A percentile compares a stretch with the other conserved stretches of the same genome.
These are phyloP conservation scores for Cicer arietinum DNA, from an alignment of 306 rosid genomes.

Conservation along the genomic window DNA sequence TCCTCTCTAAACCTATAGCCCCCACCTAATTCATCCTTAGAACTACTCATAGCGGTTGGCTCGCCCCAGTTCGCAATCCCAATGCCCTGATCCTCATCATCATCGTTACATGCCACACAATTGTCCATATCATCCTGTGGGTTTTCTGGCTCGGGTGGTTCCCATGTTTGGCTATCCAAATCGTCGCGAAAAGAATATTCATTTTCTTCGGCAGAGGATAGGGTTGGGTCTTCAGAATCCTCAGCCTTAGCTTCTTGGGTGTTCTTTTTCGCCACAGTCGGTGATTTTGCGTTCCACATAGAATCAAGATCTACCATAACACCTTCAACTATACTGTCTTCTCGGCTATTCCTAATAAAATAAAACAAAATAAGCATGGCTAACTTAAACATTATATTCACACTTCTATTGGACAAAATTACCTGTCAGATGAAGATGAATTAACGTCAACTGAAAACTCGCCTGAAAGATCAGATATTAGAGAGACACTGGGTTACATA, in stretches of 20 bases:
- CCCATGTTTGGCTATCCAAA: conserved; percentile 68
- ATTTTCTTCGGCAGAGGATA: conserved; percentile 49
- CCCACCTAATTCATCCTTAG: conserved; percentile 61
- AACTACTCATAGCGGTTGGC: conserved; percentile 60
- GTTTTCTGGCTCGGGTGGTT: conserved; percentile 88
- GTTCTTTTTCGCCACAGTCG: conserved; percentile 43
- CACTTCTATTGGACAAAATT: conserved; percentile 32
- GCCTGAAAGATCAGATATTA: conserved; percentile 62
- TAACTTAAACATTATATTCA: conserved; percentile 34
- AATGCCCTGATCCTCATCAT: conserved; percentile 79
- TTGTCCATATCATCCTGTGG: conserved; percentile 73
- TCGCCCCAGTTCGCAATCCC: conserved; percentile 67
- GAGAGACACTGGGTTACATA: conserved; percentile 34
- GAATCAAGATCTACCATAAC: conserved; percentile 51
- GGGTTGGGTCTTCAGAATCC: conserved; percentile 45
- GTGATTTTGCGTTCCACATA: conserved; percentile 46
- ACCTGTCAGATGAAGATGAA: conserved; percentile 63
- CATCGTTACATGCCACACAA: conserved; percentile 74
- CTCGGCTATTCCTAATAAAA: conserved; percentile 59
- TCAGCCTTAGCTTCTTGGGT: conserved; percentile 46
- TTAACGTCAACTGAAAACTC: conserved; percentile 73
- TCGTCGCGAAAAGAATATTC: conserved; percentile 60
- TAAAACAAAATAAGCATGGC: conserved; percentile 44
- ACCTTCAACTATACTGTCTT: conserved; percentile 46
- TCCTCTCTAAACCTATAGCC: conserved; percentile 68